Conservation (phyloP, 495 filamentous ascomycete genomes). For the Ramalina intermedia region DNA sequence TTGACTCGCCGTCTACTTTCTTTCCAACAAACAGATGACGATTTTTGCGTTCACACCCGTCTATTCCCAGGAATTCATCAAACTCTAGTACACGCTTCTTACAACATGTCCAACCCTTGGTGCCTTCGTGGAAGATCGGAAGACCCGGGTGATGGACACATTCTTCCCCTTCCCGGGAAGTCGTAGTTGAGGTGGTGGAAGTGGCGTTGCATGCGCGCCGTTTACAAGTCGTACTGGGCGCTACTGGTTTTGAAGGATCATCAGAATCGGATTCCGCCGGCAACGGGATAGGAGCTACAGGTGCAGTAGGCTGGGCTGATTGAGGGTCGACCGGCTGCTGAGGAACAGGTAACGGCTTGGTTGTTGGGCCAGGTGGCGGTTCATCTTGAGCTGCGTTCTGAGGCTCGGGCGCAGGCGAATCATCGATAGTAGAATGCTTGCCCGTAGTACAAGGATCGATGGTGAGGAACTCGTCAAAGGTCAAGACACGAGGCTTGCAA, state of each 20-base stretch:
- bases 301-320: constrained; percentile 36
- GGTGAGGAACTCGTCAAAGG: constrained; percentile 94
- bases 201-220: constrained; percentile 53
- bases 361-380: constrained; percentile 13
- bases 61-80: constrained; percentile 92
- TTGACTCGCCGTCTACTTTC: constrained; percentile 44
- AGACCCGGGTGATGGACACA: constrained; percentile 30
- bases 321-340: constrained; percentile 24
- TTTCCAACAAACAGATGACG: constrained; percentile 79
- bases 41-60: constrained; percentile 70
- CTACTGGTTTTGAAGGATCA: constrained; percentile 55
- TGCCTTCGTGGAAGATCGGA: constrained; percentile 86
- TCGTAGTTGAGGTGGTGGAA: constrained; percentile 38
- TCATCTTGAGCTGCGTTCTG: constrained; percentile 21
- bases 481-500: constrained; percentile 94
- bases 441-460: constrained; percentile 92
- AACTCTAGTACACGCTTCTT: constrained; percentile 92
- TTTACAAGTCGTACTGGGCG: constrained; percentile 59
- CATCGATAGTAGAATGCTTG: constrained; percentile 78
- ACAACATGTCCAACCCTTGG: constrained; percentile 94
- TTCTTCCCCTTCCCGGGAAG: constrained; percentile 47
- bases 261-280: constrained; percentile 76
- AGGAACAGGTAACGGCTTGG: constrained; percentile 5
- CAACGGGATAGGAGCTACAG: constrained; percentile 45
- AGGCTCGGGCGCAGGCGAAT: constrained; percentile 44